These are phyloP conservation scores for Epichloe festucae DNA, from an alignment of 2,329 filamentous ascomycete genomes.

Conservation along the genomic window DNA sequence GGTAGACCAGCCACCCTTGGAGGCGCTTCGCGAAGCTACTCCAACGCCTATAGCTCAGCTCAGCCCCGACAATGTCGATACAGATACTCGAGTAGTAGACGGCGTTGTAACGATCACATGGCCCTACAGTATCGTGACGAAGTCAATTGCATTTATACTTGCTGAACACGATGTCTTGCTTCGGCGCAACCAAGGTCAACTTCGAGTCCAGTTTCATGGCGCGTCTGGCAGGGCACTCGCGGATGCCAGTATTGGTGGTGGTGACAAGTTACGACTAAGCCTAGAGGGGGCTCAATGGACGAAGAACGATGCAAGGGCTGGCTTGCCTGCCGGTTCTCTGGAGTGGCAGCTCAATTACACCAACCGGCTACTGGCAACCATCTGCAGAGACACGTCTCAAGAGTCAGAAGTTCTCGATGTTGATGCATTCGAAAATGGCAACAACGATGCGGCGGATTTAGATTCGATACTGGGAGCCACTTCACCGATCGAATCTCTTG, in stretches of 20 bases:
- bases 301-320: constrained; percentile 33
- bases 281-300: constrained; percentile 58
- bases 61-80: constrained; percentile 31
- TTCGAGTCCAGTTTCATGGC: constrained; percentile 64
- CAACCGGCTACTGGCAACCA: constrained; percentile 33
- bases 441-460: constrained; percentile 5
- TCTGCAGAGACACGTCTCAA: constrained; percentile 28
- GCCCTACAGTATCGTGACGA: constrained; percentile 74
- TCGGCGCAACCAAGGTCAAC: constrained; percentile 64
- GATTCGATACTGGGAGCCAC: background rate
- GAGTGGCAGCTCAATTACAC: constrained; percentile 48
- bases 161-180: constrained; percentile 76
- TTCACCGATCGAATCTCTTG: background rate
- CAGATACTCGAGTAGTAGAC: constrained; percentile 36
- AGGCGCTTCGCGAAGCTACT: constrained; percentile 16
- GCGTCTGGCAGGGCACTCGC: constrained; percentile 57
- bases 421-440: constrained; percentile 19
- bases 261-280: constrained; percentile 59
- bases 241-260: constrained; percentile 57
- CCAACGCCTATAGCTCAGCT: constrained; percentile 44
- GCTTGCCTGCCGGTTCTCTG: constrained; percentile 36
- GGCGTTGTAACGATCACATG: constrained; percentile 76
- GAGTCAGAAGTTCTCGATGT: constrained; percentile 40
- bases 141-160: constrained; percentile 64
- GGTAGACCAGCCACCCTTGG: constrained; percentile 11